A percentile compares a stretch with the other conserved stretches of the same genome.
These are phyloP conservation scores for Globisporangium parvum DNA, from an alignment of 352 stramenopile genomes.

Conservation along the genomic window DNA sequence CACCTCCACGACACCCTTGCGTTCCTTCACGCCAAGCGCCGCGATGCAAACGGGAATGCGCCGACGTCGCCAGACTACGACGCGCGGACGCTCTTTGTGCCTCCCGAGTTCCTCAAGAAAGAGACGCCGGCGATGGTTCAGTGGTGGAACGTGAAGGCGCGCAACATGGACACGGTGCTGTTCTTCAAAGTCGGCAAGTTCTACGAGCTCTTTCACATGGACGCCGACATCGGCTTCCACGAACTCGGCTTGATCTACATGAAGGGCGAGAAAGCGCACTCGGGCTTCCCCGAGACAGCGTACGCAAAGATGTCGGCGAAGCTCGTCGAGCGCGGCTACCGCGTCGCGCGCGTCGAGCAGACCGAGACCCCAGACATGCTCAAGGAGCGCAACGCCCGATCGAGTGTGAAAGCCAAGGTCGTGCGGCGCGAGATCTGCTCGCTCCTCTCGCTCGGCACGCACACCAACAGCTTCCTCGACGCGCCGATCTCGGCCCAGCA, in stretches of 20 bases:
- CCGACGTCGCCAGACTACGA: slow-evolving; percentile 89
- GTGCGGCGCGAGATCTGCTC: slow-evolving; percentile 95
- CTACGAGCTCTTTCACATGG: slow-evolving; percentile 97
- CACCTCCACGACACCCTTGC: slow-evolving; percentile 90
- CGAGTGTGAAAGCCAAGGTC: slow-evolving; percentile 76
- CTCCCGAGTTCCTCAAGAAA: slow-evolving; percentile 81
- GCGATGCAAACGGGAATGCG: slow-evolving; percentile 85
- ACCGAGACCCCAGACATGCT: slow-evolving; percentile 98
- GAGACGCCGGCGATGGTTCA: slow-evolving; percentile 95
- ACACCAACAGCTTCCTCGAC: slow-evolving; percentile 95
- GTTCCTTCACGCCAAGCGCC: slow-evolving; percentile 85
- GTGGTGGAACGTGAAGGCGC: slow-evolving; percentile 98
- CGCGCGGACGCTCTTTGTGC: slow-evolving; percentile 89
- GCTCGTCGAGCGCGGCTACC: slow-evolving; percentile 95
- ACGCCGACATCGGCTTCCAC: slow-evolving; percentile 96
- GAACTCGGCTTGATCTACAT: slow-evolving; percentile 98
- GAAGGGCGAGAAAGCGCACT: slow-evolving; percentile 97
- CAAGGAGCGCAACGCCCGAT: slow-evolving; percentile 88
- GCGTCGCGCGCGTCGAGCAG: slow-evolving; percentile 98
- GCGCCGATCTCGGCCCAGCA: slow-evolving; percentile 51
- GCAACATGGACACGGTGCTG: slow-evolving; percentile 97
- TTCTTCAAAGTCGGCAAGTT: slow-evolving; percentile 99
- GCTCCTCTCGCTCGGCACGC: slow-evolving; percentile 93
- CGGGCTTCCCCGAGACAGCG: slow-evolving; percentile 97
- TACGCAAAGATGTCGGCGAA: slow-evolving; percentile 96